Base-by-base conservation (phyloP, 306 rosid species). In the Quercus cerris region DNA sequence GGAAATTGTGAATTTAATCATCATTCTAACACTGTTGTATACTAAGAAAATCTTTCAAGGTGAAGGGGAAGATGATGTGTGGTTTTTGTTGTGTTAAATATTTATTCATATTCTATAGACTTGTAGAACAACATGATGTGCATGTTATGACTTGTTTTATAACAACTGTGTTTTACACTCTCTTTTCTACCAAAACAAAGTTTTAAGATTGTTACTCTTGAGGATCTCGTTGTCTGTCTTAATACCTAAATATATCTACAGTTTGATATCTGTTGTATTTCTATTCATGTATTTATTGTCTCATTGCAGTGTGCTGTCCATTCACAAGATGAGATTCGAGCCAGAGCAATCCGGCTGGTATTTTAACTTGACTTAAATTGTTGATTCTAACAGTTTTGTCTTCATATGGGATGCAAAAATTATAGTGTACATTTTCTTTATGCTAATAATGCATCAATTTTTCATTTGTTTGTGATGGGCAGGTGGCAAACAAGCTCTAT, bases 301-400 rank as follows among this genome's bases (percentile, higher is more conserved):
- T 67, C 18, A 44, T 88, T 83, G 88, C 94, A 95, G 99, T 95
- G 99, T 88, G 93, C 98, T 71, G 84, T 90, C 38, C 99, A 95
- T 84, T 44, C 91, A n/a, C 97, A 95, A 84, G 97, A 93, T 79
- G 97, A 95, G 83, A 92, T 93, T 75, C 93, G 99, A 78, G 91
- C 99, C 72, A 95, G 90, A 89, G 97, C 98, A 87, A 93, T 93
- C 66, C 92, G 99, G 73, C 92, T 95, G 98, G 99, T 95, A 93
- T n/a, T 74, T 8, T 74, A 85, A 58, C 66, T 77, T 62, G 68
- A 30, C 38, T 73, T 19, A 14, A 58, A 54, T 69, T 56, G 61
- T 73, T 74, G 74, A 63, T 23, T 46, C 77, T 57, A 28, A 49
- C 68, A 20, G 71, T 18, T 31, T 18, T 49, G n/a, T 71, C 51